A percentile compares a stretch with the other conserved stretches of the same genome.
Evolutionary conservation across 2,329 filamentous ascomycete species (phyloP).

Genomic region (Fusarium continuum): DNA sequence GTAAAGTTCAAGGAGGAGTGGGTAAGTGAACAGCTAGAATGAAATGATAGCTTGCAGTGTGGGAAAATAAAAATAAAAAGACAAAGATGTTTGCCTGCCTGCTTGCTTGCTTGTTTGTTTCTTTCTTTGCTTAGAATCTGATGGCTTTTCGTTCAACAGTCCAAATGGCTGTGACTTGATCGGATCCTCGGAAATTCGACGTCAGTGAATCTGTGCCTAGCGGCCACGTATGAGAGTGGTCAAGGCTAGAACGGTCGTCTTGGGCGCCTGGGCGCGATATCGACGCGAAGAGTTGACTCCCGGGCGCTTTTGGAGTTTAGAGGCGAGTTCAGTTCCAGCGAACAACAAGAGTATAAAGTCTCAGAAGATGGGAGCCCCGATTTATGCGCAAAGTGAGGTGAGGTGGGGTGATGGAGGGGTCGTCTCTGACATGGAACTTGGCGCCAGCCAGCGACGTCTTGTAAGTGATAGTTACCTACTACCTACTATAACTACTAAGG

Average conservation of each 20-base stretch:
- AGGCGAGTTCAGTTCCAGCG: too few species aligned
- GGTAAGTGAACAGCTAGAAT: neutral
- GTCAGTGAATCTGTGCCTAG: constrained; percentile 4
- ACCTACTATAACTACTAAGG: too few species aligned
- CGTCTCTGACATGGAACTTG: constrained; percentile 21
- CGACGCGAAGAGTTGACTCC: neutral
- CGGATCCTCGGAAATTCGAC: neutral
- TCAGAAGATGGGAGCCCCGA: too few species aligned
- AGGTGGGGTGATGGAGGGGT: constrained; percentile 38
- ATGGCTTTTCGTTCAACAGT: constrained; percentile 7
- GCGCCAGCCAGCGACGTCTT: constrained; percentile 24
- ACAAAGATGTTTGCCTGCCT: neutral
- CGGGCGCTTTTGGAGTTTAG: too few species aligned
- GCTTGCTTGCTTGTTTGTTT: constrained; percentile 5
- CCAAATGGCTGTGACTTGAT: constrained; percentile 25
- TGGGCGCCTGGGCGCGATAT: neutral
- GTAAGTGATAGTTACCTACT: too few species aligned
- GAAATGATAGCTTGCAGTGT: neutral
- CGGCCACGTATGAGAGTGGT: neutral
- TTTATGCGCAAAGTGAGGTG: neutral
- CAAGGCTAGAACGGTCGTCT: neutral
- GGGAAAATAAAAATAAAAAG: neutral
- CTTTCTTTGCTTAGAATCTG: constrained; percentile 17
- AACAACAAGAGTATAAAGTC: too few species aligned
- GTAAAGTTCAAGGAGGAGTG: neutral